Base-by-base conservation (phyloP, 2,329 filamentous ascomycete genomes). In the Teratosphaeria pseudoeucalypti region DNA sequence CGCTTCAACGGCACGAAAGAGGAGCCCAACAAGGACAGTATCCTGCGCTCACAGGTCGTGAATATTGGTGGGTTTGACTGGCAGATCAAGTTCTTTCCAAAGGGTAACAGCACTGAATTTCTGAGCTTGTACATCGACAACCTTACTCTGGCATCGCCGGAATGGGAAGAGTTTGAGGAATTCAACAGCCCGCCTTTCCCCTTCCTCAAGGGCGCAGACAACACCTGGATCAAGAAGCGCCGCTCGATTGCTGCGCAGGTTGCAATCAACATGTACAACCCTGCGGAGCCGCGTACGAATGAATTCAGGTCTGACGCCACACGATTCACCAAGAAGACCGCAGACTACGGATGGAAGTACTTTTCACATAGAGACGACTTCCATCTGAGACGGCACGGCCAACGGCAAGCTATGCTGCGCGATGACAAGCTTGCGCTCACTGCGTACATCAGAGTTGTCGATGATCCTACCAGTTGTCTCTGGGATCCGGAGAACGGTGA, bases 71-170 rank as follows among this genome's bases (percentile, higher is more conserved):
- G 81, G 23, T 79, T 82, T 62, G 83, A 85, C 68, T 86, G 83
- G 83, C 82, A 80, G 58, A 82, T 86, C 74, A 86, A 86, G 69
- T 82, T 85, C 67, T 85, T 83, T 64, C 84, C 84, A 2, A 78
- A 78, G 53, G 84, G 84, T 23, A 84, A 85, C 66, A 79, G 81
- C 63, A 79, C 80, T 2, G 78, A 80, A 47, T 81, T 81, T 34
- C 68, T 85, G 57, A 85, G 82, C 63, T 76, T 85, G 27, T 86
- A 85, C 64, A 72, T 86, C 39, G 83, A 85, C 67, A 85, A 82
- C 67, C 79, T 82, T n/a, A 77, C 75, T 19, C 78, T 82, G 12
- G 61, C 64, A 57, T 57, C 66, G 6, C 54, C 60, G 1, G 60
- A 66, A 10, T 67, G 57, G 43, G 60, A 66, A 49, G 64, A 62